Percentiles rank a stretch among this genome's conserved stretches.
Evolutionary conservation across 768 basidiomycete species (phyloP).

Genomic region (Dioszegia aurantiaca): DNA sequence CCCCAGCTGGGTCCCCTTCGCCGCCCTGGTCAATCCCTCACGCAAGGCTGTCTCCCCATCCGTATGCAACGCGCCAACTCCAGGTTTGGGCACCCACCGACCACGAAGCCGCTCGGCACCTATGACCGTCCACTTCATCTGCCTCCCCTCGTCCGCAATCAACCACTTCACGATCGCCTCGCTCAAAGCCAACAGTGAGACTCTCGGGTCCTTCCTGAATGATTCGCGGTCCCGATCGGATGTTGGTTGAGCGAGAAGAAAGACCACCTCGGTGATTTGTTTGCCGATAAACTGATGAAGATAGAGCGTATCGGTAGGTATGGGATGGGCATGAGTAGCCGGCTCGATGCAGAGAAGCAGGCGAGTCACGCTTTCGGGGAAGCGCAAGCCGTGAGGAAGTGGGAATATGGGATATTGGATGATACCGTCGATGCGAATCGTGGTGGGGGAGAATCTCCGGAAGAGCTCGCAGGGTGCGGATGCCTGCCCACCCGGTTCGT

Average conservation of each 20-base stretch:
- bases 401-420: constrained; percentile 1
- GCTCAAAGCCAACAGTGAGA: background rate
- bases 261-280: background rate
- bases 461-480: background rate
- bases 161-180: background rate
- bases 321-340: too few species aligned
- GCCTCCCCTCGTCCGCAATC: background rate
- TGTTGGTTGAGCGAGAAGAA: background rate
- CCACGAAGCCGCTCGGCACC: background rate
- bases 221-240: too few species aligned
- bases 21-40: background rate
- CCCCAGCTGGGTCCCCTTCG: background rate
- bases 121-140: background rate
- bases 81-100: background rate
- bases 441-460: background rate
- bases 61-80: background rate
- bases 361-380: background rate
- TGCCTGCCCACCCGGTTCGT: too few species aligned
- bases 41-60: background rate
- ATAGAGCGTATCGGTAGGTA: background rate
- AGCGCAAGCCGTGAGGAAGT: background rate
- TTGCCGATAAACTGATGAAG: background rate
- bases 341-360: constrained; percentile 5
- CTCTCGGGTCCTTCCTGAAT: background rate
- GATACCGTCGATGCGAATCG: constrained; percentile 11